Conservation (phyloP, 2,329 filamentous ascomycete species). For the Penicillium sp. region DNA sequence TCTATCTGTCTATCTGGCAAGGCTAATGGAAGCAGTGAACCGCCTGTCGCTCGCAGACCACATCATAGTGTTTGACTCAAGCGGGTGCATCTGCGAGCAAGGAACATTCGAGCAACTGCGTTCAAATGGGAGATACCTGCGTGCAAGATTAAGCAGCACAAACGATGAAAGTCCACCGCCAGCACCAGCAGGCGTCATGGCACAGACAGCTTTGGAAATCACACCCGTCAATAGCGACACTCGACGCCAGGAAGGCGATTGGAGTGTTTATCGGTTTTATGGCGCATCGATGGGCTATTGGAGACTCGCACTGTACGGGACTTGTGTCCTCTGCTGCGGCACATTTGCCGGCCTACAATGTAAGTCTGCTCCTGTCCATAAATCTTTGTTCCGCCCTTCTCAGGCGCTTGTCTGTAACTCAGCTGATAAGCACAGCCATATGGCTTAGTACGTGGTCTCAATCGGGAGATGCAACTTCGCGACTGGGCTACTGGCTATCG, state of each 20-base stretch:
- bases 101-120: conserved; percentile 29
- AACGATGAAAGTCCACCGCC: not conserved
- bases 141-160: not conserved
- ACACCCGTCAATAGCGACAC: not conserved
- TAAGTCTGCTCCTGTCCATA: not conserved
- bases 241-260: conserved; percentile 22
- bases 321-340: not conserved
- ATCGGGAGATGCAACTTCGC: not conserved
- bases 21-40: conserved; percentile 23
- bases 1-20: not conserved
- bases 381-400: no score
- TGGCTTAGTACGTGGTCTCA: conserved; percentile 8
- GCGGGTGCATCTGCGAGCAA: conserved; percentile 39
- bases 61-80: conserved; percentile 35
- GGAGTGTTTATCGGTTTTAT: conserved; percentile 24
- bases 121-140: not conserved
- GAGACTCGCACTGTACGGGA: not conserved
- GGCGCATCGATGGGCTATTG: not conserved
- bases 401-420: not conserved
- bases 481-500: conserved; percentile 5
- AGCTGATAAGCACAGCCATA: not conserved
- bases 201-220: not conserved
- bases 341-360: conserved; percentile 1
- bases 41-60: conserved; percentile 40
- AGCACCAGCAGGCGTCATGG: not conserved